Evolutionary conservation across 2,329 filamentous ascomycete species (phyloP).

Genomic region (Rhynchosporium secalis): DNA sequence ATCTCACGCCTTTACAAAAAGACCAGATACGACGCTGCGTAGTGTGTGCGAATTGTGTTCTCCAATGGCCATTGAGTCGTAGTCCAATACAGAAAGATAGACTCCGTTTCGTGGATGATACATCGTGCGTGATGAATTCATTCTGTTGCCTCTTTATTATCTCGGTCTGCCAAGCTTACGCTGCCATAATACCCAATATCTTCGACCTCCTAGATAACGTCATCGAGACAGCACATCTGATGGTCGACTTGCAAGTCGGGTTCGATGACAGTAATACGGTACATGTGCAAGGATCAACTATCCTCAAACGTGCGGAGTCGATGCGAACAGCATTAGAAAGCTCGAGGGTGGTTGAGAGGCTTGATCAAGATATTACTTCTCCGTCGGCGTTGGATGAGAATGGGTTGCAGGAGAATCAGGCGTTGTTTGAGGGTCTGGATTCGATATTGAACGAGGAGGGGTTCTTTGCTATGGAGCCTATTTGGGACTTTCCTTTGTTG

Average conservation of each 20-base stretch:
- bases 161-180: slow-evolving; percentile 13
- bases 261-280: slow-evolving; percentile 7
- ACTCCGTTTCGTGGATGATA: slow-evolving; percentile 18
- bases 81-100: slow-evolving; percentile 19
- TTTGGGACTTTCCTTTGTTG: slow-evolving; percentile 19
- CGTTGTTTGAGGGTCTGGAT: slow-evolving; percentile 19
- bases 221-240: slow-evolving; percentile 16
- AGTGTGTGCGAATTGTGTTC: slow-evolving; percentile 16
- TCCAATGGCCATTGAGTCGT: slow-evolving; percentile 17
- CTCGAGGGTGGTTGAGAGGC: not conserved
- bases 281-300: slow-evolving; percentile 9
- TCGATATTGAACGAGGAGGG: slow-evolving; percentile 14
- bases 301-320: slow-evolving; percentile 16
- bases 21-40: slow-evolving; percentile 17
- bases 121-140: slow-evolving; percentile 15
- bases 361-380: not conserved
- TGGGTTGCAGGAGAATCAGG: not conserved
- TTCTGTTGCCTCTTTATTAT: slow-evolving; percentile 21
- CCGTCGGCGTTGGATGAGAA: not conserved
- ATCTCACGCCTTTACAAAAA: slow-evolving; percentile 8
- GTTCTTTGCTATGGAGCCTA: slow-evolving; percentile 16
- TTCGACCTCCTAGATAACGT: slow-evolving; percentile 17
- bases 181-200: slow-evolving; percentile 15
- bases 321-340: slow-evolving; percentile 10
- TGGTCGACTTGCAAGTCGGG: slow-evolving; percentile 14